Percentiles rank a stretch among this genome's conserved stretches.
phyloP scores from a whole-genome alignment of 768 basidiomycete genomes.

The Auriscalpium orientale region DNA sequence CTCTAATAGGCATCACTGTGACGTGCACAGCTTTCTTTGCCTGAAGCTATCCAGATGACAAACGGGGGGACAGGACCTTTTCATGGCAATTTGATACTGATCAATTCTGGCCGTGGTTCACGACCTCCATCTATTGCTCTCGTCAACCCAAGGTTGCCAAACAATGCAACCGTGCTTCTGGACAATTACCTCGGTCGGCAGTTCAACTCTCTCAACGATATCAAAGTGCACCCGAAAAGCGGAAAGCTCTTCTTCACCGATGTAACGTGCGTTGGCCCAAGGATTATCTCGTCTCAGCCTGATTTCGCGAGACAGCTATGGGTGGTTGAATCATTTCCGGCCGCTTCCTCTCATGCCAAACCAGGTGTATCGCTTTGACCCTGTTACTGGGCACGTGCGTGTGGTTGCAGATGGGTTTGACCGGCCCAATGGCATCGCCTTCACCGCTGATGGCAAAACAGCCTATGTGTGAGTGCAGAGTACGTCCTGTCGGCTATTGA shows the following conservation, averaged over 20 bases:
- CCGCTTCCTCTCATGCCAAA: constrained; percentile 57
- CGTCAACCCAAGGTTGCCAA: constrained; percentile 55
- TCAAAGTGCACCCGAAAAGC: constrained; percentile 61
- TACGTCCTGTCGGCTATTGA: constrained; percentile 2
- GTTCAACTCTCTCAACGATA: constrained; percentile 78
- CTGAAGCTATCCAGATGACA: constrained; percentile 58
- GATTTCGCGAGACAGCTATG: constrained; percentile 37
- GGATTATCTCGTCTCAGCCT: too few relatives aligned
- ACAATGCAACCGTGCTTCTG: constrained; percentile 61
- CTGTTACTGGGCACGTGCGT: constrained; percentile 52
- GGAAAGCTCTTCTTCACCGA: constrained; percentile 75
- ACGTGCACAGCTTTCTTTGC: constrained; percentile 43
- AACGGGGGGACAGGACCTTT: constrained; percentile 63
- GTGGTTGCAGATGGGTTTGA: constrained; percentile 75
- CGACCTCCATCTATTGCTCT: constrained; percentile 56
- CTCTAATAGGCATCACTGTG: neutral
- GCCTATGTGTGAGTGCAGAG: constrained; percentile 49
- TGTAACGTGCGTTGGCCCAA: constrained; percentile 36
- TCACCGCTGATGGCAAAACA: constrained; percentile 53
- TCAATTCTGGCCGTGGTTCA: constrained; percentile 58
- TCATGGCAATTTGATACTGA: constrained; percentile 49
- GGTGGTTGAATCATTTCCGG: constrained; percentile 59
- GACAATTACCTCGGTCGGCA: constrained; percentile 78
- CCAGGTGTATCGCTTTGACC: constrained; percentile 75
- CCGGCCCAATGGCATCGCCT: constrained; percentile 67